Evolutionary conservation across 73 alveolate species (phyloP).

Genomic region (Paramecium octaurelia): DNA sequence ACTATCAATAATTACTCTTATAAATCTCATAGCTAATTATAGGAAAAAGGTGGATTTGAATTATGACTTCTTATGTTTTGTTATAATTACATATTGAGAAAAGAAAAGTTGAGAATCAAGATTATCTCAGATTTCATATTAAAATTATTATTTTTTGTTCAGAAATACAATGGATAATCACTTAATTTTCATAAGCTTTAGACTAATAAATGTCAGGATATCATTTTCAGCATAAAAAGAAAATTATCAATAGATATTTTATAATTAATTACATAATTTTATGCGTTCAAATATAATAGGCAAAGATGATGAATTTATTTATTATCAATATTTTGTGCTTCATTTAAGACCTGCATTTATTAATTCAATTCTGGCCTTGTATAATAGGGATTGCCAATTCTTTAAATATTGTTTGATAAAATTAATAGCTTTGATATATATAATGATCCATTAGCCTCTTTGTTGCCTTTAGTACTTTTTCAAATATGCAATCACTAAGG

Average conservation of each 20-base stretch:
- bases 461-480: not conserved
- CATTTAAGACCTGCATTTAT: not conserved
- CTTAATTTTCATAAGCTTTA: no score
- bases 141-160: no score
- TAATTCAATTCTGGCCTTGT: not conserved
- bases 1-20: no score
- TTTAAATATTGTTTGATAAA: not conserved
- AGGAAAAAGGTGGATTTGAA: no score
- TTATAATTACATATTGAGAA: no score
- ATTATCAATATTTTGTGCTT: not conserved
- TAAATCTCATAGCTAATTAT: no score
- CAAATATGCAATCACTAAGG: conserved; percentile 7
- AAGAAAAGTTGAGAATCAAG: no score
- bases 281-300: not conserved
- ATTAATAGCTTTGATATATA: not conserved
- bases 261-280: not conserved
- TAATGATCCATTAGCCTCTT: conserved; percentile 9
- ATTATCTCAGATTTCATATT: no score
- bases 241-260: not conserved
- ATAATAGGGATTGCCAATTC: not conserved
- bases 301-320: not conserved
- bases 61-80: no score
- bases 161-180: no score
- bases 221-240: not conserved
- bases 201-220: no score